Conservation (phyloP, 441 rosid species). For the Euphorbia celastroides region DNA sequence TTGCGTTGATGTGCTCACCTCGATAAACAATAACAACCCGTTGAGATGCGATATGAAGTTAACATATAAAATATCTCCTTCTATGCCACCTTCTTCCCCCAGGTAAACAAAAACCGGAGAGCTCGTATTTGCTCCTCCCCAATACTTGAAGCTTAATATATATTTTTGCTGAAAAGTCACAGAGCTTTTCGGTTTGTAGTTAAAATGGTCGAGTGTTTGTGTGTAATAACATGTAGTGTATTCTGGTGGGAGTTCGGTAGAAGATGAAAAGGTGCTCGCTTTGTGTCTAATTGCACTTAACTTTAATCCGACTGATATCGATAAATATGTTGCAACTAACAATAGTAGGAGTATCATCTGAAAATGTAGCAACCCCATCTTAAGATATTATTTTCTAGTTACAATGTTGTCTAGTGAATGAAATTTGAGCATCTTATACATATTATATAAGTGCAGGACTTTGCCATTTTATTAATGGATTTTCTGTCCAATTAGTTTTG, state of each 20-base stretch:
- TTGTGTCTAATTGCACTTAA: neutral
- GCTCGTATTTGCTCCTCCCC: conserved; percentile 34
- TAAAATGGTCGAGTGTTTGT: conserved; percentile 44
- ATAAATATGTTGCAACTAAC: neutral
- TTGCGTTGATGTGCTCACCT: conserved; percentile 10
- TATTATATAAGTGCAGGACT: neutral
- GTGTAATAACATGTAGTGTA: conserved; percentile 18
- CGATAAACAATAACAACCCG: conserved; percentile 31
- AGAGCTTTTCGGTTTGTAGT: conserved; percentile 33
- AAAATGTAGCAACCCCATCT: neutral
- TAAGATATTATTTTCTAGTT: neutral
- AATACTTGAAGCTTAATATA: conserved; percentile 26
- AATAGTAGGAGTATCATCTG: neutral
- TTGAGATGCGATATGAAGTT: conserved; percentile 21
- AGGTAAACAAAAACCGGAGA: conserved; percentile 31
- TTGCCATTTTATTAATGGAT: neutral
- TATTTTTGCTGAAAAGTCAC: conserved; percentile 33
- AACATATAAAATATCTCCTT: neutral
- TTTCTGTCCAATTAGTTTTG: neutral
- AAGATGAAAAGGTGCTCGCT: neutral
- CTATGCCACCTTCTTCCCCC: conserved; percentile 20
- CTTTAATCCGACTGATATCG: neutral
- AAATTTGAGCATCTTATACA: neutral
- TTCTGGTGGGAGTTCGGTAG: conserved; percentile 9
- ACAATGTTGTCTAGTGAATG: neutral